phyloP scores from a whole-genome alignment of 1,284 basidiomycete genomes.

The Psilocybe mexicana region DNA sequence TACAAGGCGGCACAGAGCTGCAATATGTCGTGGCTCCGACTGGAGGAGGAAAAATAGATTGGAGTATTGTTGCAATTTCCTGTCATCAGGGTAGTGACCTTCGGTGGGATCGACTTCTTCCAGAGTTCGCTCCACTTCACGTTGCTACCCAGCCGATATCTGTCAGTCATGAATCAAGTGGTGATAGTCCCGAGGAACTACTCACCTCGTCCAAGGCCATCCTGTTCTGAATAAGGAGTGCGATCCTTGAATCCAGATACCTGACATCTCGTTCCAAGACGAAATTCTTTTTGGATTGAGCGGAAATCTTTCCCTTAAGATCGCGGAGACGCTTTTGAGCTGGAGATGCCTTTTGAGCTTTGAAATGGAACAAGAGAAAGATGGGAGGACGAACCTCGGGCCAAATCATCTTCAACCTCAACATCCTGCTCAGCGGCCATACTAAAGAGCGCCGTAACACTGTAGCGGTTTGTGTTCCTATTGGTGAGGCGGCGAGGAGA shows the following conservation, averaged over 20 bases:
- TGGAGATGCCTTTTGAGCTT: slow-evolving; percentile 29
- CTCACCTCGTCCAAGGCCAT: slow-evolving; percentile 95
- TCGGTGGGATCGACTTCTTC: slow-evolving; percentile 93
- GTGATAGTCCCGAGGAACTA: slow-evolving; percentile 14
- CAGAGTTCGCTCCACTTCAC: slow-evolving; percentile 90
- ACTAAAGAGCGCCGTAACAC: slow-evolving; percentile 93
- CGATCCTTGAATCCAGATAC: slow-evolving; percentile 97
- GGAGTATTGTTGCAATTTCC: slow-evolving; percentile 92
- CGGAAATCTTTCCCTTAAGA: slow-evolving; percentile 95
- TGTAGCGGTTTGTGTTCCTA: slow-evolving; percentile 95
- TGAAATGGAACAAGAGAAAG: background rate
- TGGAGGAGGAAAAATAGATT: slow-evolving; percentile 99
- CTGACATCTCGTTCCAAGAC: slow-evolving; percentile 97
- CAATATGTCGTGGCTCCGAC: slow-evolving; percentile 95
- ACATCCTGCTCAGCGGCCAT: slow-evolving; percentile 99
- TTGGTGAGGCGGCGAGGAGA: slow-evolving; percentile 77
- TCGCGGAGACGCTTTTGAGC: slow-evolving; percentile 96
- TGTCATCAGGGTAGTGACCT: slow-evolving; percentile 90
- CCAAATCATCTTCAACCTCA: slow-evolving; percentile 97
- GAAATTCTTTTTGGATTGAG: slow-evolving; percentile 99
- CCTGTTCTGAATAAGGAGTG: slow-evolving; percentile 95
- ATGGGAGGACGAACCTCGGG: slow-evolving; percentile 67
- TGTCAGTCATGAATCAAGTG: background rate
- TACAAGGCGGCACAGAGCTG: slow-evolving; percentile 95
- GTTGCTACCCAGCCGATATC: slow-evolving; percentile 56